These are phyloP conservation scores for Choricystis sp. DNA, from an alignment of 139 green algal genomes.

Conservation along the genomic window DNA sequence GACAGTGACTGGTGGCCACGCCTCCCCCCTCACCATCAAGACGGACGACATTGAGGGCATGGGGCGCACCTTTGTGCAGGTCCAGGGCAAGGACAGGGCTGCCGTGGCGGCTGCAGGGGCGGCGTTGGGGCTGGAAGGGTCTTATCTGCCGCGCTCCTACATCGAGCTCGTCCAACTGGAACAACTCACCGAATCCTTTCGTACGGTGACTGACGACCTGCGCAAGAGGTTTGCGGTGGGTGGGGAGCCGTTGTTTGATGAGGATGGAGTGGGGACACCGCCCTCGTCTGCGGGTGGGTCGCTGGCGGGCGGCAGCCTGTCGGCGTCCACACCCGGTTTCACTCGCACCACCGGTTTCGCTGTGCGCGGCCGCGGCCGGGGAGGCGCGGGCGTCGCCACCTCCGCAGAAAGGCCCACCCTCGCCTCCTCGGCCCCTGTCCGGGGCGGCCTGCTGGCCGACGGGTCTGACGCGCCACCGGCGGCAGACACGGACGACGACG, in stretches of 20 bases:
- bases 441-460: too few species aligned
- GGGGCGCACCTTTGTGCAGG: conserved; percentile 41
- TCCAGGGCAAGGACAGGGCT: conserved; percentile 62
- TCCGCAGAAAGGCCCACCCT: too few species aligned
- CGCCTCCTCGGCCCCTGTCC: too few species aligned
- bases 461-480: too few species aligned
- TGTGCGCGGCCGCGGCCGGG: too few species aligned
- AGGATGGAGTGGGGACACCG: conserved; percentile 5
- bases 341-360: too few species aligned
- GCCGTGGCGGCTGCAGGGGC: conserved; percentile 38
- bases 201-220: conserved; percentile 53
- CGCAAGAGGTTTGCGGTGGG: conserved; percentile 39
- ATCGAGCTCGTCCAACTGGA: conserved; percentile 84
- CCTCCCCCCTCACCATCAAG: conserved; percentile 47
- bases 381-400: too few species aligned
- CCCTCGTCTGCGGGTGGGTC: too few species aligned
- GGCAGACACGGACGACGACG: too few species aligned
- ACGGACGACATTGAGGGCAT: conserved; percentile 66
- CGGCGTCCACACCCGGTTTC: too few species aligned
- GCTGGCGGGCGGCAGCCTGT: too few species aligned
- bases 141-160: conserved; percentile 75
- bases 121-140: conserved; percentile 60
- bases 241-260: conserved; percentile 33
- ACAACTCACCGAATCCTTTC: conserved; percentile 50
- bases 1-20: too few species aligned